Conservation (phyloP, 2,329 filamentous ascomycete genomes). For the Verticillium nonalfalfae region DNA sequence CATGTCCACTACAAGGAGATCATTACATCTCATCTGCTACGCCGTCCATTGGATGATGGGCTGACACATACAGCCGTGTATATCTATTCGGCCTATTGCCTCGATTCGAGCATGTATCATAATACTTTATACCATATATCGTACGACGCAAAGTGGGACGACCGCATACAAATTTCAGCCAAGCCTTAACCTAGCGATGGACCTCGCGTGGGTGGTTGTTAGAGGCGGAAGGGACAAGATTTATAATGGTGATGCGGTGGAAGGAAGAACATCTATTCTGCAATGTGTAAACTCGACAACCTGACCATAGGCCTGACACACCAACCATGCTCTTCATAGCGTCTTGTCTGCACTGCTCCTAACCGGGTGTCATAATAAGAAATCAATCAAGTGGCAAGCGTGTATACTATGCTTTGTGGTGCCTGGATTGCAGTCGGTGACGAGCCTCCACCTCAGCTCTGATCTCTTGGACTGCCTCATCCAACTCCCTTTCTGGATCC, state of each 20-base stretch:
- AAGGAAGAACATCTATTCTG: neutral
- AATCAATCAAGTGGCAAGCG: too few species aligned
- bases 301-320: too few species aligned
- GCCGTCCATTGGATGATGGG: neutral
- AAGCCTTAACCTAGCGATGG: too few species aligned
- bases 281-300: neutral
- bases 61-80: neutral
- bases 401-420: neutral
- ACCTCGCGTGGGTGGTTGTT: too few species aligned
- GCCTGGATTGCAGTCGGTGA: neutral
- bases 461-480: constrained; percentile 72
- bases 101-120: too few species aligned
- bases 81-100: neutral
- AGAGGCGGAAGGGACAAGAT: neutral
- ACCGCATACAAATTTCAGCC: too few species aligned
- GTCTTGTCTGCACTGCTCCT: too few species aligned
- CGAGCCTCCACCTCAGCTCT: constrained; percentile 60
- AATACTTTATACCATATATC: too few species aligned
- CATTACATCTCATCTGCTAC: neutral
- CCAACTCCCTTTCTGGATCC: constrained; percentile 68
- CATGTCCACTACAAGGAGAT: neutral
- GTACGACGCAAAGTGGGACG: too few species aligned
- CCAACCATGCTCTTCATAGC: too few species aligned
- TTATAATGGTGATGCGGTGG: neutral
- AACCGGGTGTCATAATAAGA: too few species aligned